Conservation (phyloP, 139 green algal genomes). For the Chlamydomonas sphaeroides region DNA sequence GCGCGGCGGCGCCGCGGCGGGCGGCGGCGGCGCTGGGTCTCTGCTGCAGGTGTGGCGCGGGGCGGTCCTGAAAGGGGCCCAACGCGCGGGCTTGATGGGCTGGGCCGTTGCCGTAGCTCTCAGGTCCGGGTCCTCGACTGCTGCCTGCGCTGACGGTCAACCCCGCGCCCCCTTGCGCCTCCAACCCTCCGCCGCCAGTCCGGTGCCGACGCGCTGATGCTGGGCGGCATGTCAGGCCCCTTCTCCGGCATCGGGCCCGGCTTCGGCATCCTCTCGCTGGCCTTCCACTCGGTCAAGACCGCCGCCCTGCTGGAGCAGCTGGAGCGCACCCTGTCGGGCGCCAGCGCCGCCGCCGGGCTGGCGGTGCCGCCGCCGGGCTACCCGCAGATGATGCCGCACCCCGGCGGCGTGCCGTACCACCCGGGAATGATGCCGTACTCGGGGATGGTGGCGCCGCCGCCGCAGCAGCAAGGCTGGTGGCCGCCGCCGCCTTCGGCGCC, state of each 20-base stretch:
- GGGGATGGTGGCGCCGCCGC: background rate
- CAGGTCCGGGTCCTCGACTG: no score
- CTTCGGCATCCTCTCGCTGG: constrained; percentile 30
- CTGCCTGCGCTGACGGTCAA: no score
- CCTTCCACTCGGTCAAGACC: constrained; percentile 38
- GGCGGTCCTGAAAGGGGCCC: no score
- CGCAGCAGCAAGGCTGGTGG: background rate
- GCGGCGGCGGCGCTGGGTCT: no score
- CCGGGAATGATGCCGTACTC: background rate
- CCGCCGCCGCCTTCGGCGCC: background rate
- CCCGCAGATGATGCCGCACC: background rate
- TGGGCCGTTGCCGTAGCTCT: no score
- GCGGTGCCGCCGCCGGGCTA: background rate
- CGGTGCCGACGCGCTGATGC: background rate
- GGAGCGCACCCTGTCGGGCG: constrained; percentile 11
- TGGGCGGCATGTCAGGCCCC: background rate
- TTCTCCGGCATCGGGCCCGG: constrained; percentile 22
- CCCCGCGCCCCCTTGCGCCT: background rate
- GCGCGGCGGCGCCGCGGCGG: no score
- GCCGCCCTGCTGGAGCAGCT: constrained; percentile 34
- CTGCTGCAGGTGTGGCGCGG: background rate
- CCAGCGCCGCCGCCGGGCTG: background rate
- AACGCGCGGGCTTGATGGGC: no score
- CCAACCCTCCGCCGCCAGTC: background rate
- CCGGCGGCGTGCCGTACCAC: background rate